Evolutionary conservation across 108 stramenopile species (phyloP).

Genomic region (Pseudonitzschia delicatissima): DNA sequence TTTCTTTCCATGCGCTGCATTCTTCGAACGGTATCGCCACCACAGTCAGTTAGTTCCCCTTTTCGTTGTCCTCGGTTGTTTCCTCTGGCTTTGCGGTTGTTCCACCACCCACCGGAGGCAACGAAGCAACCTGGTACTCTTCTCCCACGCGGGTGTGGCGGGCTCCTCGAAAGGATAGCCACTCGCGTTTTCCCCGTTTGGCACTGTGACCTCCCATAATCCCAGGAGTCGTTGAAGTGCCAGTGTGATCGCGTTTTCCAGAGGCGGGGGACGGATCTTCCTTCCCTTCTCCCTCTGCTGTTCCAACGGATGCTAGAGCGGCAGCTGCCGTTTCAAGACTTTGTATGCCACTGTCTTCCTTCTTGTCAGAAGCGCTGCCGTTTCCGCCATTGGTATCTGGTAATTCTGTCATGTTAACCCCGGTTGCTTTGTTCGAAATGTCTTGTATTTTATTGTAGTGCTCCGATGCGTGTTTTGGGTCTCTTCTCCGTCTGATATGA

Average conservation of each 20-base stretch:
- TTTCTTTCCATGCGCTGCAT: too few relatives aligned
- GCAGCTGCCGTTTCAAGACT: not conserved
- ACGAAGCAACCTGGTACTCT: conserved; percentile 29
- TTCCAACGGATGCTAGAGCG: not conserved
- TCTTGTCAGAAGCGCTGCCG: not conserved
- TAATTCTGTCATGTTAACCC: not conserved
- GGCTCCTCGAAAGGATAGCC: conserved; percentile 32
- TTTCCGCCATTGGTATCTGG: not conserved
- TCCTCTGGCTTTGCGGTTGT: not conserved
- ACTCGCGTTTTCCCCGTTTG: conserved; percentile 32
- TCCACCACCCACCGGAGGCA: conserved; percentile 20
- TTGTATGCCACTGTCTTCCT: not conserved
- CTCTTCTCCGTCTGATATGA: too few relatives aligned
- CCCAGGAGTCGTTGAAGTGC: not conserved
- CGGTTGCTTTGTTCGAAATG: not conserved
- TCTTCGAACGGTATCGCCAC: too few relatives aligned
- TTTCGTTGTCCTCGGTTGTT: not conserved
- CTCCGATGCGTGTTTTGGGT: too few relatives aligned
- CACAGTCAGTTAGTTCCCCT: not conserved
- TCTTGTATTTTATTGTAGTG: not conserved
- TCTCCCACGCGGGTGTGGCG: conserved; percentile 22
- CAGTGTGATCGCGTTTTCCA: conserved; percentile 6
- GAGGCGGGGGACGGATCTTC: not conserved
- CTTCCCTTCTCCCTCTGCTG: not conserved
- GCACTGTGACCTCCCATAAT: not conserved